phyloP scores from a whole-genome alignment of 2,329 filamentous ascomycete genomes.

The Verticillium zaregamsianum region DNA sequence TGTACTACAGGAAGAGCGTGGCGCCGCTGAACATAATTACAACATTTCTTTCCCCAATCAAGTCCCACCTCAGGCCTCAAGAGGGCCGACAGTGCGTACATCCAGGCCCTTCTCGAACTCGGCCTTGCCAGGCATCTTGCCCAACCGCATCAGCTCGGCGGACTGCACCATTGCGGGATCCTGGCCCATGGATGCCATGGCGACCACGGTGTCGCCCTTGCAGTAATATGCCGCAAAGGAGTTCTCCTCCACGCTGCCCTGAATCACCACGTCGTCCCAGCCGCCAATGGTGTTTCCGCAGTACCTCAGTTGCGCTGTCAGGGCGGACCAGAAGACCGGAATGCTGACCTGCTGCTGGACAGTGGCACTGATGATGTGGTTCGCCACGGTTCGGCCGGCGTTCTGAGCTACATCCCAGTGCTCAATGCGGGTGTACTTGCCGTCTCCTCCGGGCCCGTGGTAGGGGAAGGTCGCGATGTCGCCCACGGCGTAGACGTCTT shows the following conservation, averaged over 20 bases:
- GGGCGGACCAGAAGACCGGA: slow-evolving; percentile 93
- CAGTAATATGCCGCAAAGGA: slow-evolving; percentile 90
- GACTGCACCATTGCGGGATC: slow-evolving; percentile 83
- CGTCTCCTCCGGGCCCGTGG: slow-evolving; percentile 78
- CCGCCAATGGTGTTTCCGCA: slow-evolving; percentile 80
- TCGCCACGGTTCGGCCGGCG: slow-evolving; percentile 74
- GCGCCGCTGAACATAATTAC: not conserved
- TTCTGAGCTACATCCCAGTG: slow-evolving; percentile 99
- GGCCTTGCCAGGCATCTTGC: slow-evolving; percentile 78
- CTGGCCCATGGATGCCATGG: slow-evolving; percentile 84
- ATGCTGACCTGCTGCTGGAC: slow-evolving; percentile 69
- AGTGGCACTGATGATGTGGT: slow-evolving; percentile 66
- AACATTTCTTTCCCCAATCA: not conserved
- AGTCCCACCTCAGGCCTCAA: slow-evolving; percentile 19
- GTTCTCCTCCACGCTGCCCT: slow-evolving; percentile 69
- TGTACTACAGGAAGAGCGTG: not conserved
- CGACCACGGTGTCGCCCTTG: slow-evolving; percentile 80
- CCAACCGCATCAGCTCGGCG: slow-evolving; percentile 78
- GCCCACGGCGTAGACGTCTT: slow-evolving; percentile 87
- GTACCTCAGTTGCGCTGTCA: slow-evolving; percentile 86
- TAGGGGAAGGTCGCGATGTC: slow-evolving; percentile 97
- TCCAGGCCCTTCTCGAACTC: slow-evolving; percentile 64
- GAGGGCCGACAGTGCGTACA: slow-evolving; percentile 37
- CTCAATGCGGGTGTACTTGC: slow-evolving; percentile 76
- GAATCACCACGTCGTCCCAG: slow-evolving; percentile 80